Base-by-base conservation (phyloP, 257 asterid species). In the Linaria vulgaris region DNA sequence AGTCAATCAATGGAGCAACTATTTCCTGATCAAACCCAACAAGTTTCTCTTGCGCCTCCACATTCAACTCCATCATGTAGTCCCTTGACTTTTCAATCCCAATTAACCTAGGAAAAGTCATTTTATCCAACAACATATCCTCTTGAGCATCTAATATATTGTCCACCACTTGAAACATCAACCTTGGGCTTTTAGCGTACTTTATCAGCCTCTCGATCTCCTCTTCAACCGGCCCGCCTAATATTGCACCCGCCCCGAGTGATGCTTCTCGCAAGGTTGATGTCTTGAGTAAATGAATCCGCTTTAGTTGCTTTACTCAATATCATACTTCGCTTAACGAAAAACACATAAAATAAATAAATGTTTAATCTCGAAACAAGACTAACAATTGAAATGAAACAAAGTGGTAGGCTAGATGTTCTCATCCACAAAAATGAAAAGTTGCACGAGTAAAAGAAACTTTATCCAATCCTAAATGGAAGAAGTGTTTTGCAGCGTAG, bases 81-180 rank as follows among this genome's bases (percentile, higher is more conserved):
- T 68, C 80, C n/a, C n/a, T n/a, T n/a, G n/a, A n/a, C n/a, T n/a
- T n/a, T n/a, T n/a, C 80, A 5, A 74, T 54, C 3, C 82, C 82
- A 16, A 80, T 63, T 59, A 76, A 46, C 17, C 67, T 77, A 22
- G 80, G 80, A 65, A 60, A 80, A 15, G 82, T 76, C 45, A 59
- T 12, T 67, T 80, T 80, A 11, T 67, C 70, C 11, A 52, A 62
- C 23, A 39, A 54, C 3, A 67, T 24, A 37, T 68, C 58, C 65
- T 68, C 73, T 1, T 80, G 73, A 17, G 70, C 77, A 62, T 73
- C 82, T 37, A 79, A 72, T 16, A 76, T 27, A 27, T 79, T 79
- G 27, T 76, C 82, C 55, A 72, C 70, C 59, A 72, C 77, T 67
- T 72, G 85, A 70, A 72, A 76, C 78, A 76, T 53, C 61, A 79